A percentile compares a stretch with the other conserved stretches of the same genome.
These are phyloP conservation scores for Cicer bijugum DNA, from an alignment of 306 rosid genomes.

Conservation along the genomic window DNA sequence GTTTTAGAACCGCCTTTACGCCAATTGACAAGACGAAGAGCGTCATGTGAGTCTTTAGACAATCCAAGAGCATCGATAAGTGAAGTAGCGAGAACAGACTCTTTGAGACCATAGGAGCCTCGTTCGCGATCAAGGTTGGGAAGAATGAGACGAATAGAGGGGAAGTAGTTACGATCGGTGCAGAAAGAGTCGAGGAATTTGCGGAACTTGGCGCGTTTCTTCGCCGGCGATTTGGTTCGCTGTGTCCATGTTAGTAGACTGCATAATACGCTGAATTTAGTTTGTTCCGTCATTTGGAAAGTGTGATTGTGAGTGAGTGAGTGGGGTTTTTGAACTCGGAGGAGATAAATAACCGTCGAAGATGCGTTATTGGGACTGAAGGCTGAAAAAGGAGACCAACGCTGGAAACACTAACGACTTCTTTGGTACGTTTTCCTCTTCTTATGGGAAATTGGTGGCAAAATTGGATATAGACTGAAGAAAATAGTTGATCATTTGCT, in stretches of 20 bases:
- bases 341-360: constrained; percentile 1
- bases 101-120: constrained; percentile 85
- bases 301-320: too few species aligned
- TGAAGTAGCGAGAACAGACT: constrained; percentile 81
- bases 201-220: constrained; percentile 86
- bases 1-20: constrained; percentile 81
- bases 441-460: too few species aligned
- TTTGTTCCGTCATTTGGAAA: constrained; percentile 58
- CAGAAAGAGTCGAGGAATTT: constrained; percentile 84
- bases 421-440: not conserved
- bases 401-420: not conserved
- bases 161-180: constrained; percentile 59
- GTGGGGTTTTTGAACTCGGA: not conserved
- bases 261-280: constrained; percentile 70
- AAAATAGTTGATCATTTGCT: too few species aligned
- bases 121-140: constrained; percentile 91
- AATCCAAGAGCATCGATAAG: constrained; percentile 87
- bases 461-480: too few species aligned
- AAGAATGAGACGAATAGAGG: constrained; percentile 75
- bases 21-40: constrained; percentile 86
- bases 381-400: not conserved
- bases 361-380: not conserved
- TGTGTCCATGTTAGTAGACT: constrained; percentile 85
- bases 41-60: constrained; percentile 81
- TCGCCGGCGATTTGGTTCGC: constrained; percentile 65